These are phyloP conservation scores for Actinomortierella wolfii DNA, from an alignment of 371 early-diverging fungal species.

Conservation along the genomic window DNA sequence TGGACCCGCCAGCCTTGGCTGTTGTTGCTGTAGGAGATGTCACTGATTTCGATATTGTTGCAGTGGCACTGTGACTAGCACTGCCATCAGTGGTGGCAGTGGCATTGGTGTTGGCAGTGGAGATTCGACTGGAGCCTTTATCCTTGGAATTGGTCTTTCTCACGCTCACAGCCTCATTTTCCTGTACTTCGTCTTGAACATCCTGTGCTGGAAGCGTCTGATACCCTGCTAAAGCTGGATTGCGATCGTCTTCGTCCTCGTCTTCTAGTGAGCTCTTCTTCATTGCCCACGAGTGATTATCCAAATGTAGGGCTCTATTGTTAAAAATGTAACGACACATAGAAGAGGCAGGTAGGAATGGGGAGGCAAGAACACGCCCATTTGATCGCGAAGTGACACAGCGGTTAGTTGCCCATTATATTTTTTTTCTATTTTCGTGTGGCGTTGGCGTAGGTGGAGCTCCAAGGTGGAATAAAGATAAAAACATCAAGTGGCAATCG, in stretches of 20 bases:
- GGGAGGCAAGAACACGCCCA: too few relatives aligned
- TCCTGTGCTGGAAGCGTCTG: slow-evolving; percentile 43
- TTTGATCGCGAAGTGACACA: too few relatives aligned
- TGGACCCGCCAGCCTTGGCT: too few relatives aligned
- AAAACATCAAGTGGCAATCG: too few relatives aligned
- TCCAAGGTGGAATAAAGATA: too few relatives aligned
- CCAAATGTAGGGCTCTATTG: slow-evolving; percentile 39
- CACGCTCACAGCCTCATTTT: slow-evolving; percentile 7
- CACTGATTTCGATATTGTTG: not conserved
- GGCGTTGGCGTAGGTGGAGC: too few relatives aligned
- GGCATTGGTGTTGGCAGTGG: not conserved
- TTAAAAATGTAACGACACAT: too few relatives aligned
- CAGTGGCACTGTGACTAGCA: not conserved
- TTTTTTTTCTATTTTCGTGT: too few relatives aligned
- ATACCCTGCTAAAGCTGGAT: slow-evolving; percentile 44
- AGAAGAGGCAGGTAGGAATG: too few relatives aligned
- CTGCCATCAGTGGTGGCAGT: not conserved
- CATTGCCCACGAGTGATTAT: slow-evolving; percentile 25
- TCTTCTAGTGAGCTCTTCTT: slow-evolving; percentile 13
- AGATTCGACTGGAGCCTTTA: not conserved
- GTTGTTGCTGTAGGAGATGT: too few relatives aligned
- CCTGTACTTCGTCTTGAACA: slow-evolving; percentile 31
- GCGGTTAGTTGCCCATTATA: too few relatives aligned
- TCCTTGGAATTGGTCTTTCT: not conserved
- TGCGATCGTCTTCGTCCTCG: slow-evolving; percentile 27